These are phyloP conservation scores for Nannochloropsis gaditana DNA, from an alignment of 108 stramenopile species.

Conservation along the genomic window DNA sequence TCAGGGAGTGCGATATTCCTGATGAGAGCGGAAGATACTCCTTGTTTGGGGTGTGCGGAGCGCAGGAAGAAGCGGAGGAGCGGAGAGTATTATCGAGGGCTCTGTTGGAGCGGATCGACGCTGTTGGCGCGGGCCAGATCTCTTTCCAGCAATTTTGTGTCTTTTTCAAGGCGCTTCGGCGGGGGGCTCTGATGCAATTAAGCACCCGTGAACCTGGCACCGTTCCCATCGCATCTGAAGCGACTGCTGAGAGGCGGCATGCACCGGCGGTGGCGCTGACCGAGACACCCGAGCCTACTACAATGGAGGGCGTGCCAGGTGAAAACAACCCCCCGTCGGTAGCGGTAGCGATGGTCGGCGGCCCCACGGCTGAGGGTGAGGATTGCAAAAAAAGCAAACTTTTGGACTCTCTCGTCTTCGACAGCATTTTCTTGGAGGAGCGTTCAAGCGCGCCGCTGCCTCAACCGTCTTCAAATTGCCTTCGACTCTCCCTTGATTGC, in stretches of 20 bases:
- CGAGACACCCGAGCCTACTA: too few species aligned
- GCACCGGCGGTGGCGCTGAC: background rate
- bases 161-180: slow-evolving; percentile 19
- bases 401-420: background rate
- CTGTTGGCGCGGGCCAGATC: background rate
- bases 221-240: background rate
- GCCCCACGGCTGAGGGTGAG: background rate
- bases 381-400: background rate
- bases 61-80: background rate
- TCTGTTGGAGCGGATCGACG: background rate
- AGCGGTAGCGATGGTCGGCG: background rate
- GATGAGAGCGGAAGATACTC: background rate
- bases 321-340: background rate
- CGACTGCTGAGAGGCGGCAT: background rate
- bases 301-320: background rate
- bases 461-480: background rate
- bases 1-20: background rate
- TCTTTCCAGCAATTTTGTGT: slow-evolving; percentile 11
- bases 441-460: background rate
- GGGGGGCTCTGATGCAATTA: background rate
- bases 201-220: background rate
- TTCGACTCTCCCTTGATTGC: background rate
- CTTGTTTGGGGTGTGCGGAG: background rate
- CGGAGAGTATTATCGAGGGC: background rate
- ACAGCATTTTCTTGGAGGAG: background rate